phyloP scores from a whole-genome alignment of 2,329 filamentous ascomycete genomes.

The Camillea tinctor region DNA sequence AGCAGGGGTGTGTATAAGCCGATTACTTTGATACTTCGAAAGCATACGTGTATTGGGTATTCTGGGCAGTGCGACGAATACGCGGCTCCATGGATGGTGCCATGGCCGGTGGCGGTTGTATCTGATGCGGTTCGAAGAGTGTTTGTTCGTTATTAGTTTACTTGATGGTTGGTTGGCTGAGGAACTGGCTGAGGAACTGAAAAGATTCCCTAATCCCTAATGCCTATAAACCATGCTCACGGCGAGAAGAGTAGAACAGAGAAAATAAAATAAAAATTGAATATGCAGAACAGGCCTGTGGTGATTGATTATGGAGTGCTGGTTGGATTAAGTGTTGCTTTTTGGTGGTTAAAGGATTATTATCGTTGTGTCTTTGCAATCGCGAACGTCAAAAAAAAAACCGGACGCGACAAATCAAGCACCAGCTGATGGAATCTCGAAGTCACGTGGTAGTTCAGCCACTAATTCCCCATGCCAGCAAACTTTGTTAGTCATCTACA shows the following conservation, averaged over 20 bases:
- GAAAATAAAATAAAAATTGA: too few species aligned
- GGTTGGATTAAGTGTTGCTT: too few species aligned
- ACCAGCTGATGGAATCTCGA: slow-evolving; percentile 10
- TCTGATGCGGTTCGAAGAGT: not conserved
- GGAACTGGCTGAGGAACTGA: not conserved
- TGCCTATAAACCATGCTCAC: not conserved
- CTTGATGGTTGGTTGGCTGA: not conserved
- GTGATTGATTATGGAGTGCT: too few species aligned
- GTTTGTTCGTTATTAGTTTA: too few species aligned
- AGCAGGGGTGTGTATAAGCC: not conserved
- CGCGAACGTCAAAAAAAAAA: slow-evolving; percentile 14
- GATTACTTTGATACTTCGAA: not conserved
- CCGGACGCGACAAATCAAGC: slow-evolving; percentile 11
- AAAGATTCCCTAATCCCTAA: not conserved
- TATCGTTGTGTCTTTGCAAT: slow-evolving; percentile 6
- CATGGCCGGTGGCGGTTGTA: slow-evolving; percentile 18
- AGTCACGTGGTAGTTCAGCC: slow-evolving; percentile 9
- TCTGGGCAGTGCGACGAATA: slow-evolving; percentile 37
- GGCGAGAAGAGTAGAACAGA: not conserved
- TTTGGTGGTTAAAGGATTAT: not conserved
- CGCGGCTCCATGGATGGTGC: slow-evolving; percentile 29
- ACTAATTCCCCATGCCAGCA: not conserved
- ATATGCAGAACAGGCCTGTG: too few species aligned
- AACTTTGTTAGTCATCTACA: too few species aligned
- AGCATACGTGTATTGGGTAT: slow-evolving; percentile 37